Evolutionary conservation across 352 stramenopile genomes (phyloP), one percentile per base, ranked within the genome.

Genomic region (Blastocystis sp.): DNA sequence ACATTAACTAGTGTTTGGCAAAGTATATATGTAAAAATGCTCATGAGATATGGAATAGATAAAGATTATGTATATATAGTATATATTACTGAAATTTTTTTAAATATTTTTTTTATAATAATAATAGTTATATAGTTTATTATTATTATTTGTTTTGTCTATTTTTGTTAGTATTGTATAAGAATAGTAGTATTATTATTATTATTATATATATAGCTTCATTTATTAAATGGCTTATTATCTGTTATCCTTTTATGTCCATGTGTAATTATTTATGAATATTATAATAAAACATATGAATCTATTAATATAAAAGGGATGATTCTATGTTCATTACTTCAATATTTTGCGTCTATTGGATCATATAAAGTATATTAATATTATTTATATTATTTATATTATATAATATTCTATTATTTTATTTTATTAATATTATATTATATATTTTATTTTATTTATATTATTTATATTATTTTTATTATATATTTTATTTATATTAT

Each of bases 11-110:
- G 48, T 9, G 48, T 58, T 5, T 58, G 48, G 48, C 48, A 58
- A 24, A 25, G 48, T 7, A 28, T 58, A 21, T 58, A 58, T 27
- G n/a, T 58, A 19, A 58, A 58, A 27, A 58, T 58, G 48, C 31
- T 58, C n/a, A 58, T 58, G 48, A 11, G 30, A n/a, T 48, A n/a
- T 11, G 48, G 48, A 16, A 16, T 58, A 18, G 10, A 43, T 11
- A 58, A 58, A 24, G 40, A 58, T n/a, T 58, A 48, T 24, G 48
- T 58, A 52, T 0, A 9, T 16, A n/a, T n/a, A n/a, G n/a, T n/a
- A n/a, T n/a, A n/a, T n/a, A n/a, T n/a, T n/a, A n/a, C n/a, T n/a
- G n/a, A n/a, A n/a, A n/a, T n/a, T n/a, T n/a, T n/a, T n/a, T n/a
- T n/a, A n/a, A n/a, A n/a, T n/a, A n/a, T n/a, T n/a, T n/a, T n/a